These are phyloP conservation scores for Butyriboletus appendiculatus DNA, from an alignment of 1,284 basidiomycete species.

Conservation along the genomic window DNA sequence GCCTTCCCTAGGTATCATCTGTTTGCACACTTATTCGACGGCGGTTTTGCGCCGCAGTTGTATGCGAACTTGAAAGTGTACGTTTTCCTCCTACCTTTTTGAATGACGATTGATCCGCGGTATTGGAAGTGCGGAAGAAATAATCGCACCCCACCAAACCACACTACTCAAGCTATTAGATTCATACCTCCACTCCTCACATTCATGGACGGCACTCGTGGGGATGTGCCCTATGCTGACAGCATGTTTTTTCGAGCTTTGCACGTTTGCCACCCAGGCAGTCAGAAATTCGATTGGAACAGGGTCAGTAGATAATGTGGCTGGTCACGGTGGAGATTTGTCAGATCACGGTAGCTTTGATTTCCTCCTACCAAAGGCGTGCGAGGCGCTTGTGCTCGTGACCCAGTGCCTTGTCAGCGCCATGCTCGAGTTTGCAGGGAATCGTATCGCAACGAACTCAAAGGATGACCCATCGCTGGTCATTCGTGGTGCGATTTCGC, in stretches of 20 bases:
- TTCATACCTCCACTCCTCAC: conserved; percentile 64
- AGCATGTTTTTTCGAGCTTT: conserved; percentile 54
- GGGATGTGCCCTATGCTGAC: conserved; percentile 54
- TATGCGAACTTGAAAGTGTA: conserved; percentile 56
- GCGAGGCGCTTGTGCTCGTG: conserved; percentile 77
- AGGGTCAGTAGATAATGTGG: neutral
- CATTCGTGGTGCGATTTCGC: conserved; percentile 45
- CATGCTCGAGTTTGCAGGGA: conserved; percentile 42
- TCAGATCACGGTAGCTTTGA: conserved; percentile 47
- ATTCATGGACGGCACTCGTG: conserved; percentile 33
- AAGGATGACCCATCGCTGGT: conserved; percentile 37
- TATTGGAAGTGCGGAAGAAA: conserved; percentile 58
- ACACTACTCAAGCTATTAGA: conserved; percentile 86
- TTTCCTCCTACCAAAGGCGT: conserved; percentile 68
- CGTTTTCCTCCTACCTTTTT: conserved; percentile 19
- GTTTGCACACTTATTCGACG: conserved; percentile 53
- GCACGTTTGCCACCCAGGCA: conserved; percentile 51
- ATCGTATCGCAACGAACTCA: conserved; percentile 12
- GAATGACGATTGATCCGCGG: conserved; percentile 11
- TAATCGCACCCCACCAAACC: conserved; percentile 82
- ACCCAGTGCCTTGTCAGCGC: conserved; percentile 76
- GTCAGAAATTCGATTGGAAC: conserved; percentile 50
- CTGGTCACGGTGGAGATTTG: neutral
- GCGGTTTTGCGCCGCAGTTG: conserved; percentile 49
- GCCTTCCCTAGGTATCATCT: conserved; percentile 49